phyloP scores from a whole-genome alignment of 306 rosid species.

The Gynostemma pentaphyllum region DNA sequence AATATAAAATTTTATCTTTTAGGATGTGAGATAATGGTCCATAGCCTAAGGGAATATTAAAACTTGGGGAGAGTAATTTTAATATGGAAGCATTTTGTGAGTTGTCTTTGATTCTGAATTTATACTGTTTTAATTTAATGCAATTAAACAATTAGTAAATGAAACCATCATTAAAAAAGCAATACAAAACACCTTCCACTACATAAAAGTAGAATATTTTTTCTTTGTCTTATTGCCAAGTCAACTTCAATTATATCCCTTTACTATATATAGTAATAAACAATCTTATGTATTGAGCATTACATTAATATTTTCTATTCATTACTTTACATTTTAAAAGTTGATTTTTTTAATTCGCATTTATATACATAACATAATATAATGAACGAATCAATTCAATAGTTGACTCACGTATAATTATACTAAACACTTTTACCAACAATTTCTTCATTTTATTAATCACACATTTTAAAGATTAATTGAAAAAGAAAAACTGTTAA shows the following conservation, averaged over 20 bases:
- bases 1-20: not conserved
- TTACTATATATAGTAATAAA: not conserved
- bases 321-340: not conserved
- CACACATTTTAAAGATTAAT: no score
- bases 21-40: not conserved
- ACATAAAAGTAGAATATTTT: not conserved
- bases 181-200: not conserved
- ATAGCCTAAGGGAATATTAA: not conserved
- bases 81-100: not conserved
- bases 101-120: not conserved
- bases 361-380: constrained; percentile 5
- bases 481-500: no score
- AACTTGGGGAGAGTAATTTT: no score
- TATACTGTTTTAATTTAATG: not conserved
- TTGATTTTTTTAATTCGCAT: no score
- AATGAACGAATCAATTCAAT: constrained; percentile 31
- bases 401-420: no score
- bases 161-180: not conserved
- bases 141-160: not conserved
- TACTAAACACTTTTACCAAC: no score
- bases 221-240: not conserved
- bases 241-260: not conserved
- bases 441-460: no score
- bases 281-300: no score
- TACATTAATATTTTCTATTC: no score